Evolutionary conservation across 805 yeast genomes (phyloP).

Genomic region (Ogataea chonburiensis): DNA sequence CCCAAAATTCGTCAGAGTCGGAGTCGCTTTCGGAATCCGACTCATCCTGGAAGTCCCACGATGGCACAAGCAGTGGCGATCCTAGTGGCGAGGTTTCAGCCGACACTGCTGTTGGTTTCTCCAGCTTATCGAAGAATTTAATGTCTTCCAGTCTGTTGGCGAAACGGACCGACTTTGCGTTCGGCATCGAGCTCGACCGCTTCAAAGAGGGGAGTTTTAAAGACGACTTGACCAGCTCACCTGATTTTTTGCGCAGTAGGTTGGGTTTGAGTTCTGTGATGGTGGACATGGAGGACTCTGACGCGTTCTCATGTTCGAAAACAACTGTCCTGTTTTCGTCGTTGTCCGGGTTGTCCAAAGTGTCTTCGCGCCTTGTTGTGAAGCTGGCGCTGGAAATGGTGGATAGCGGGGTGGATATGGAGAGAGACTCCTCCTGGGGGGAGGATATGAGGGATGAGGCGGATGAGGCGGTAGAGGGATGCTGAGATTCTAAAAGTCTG

Average conservation of each 20-base stretch:
- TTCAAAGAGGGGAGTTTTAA: slow-evolving; percentile 44
- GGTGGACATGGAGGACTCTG: slow-evolving; percentile 21
- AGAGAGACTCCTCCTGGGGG: slow-evolving; percentile 24
- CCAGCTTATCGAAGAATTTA: slow-evolving; percentile 60
- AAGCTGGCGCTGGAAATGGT: slow-evolving; percentile 25
- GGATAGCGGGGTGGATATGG: slow-evolving; percentile 31
- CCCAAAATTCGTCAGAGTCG: slow-evolving; percentile 28
- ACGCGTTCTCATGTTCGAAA: slow-evolving; percentile 12
- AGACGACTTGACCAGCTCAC: slow-evolving; percentile 48
- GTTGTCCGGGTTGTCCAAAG: slow-evolving; percentile 19
- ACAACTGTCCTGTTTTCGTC: slow-evolving; percentile 31
- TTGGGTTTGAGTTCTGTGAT: slow-evolving; percentile 21
- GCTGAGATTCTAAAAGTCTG: slow-evolving; percentile 19
- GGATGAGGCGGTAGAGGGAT: slow-evolving; percentile 10
- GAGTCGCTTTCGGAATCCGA: slow-evolving; percentile 25
- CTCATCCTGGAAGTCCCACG: slow-evolving; percentile 33
- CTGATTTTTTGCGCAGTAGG: slow-evolving; percentile 51
- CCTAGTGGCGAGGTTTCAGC: slow-evolving; percentile 49
- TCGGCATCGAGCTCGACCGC: slow-evolving; percentile 50
- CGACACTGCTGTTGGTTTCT: slow-evolving; percentile 64
- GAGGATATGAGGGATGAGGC: slow-evolving; percentile 21
- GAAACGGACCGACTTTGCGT: slow-evolving; percentile 59
- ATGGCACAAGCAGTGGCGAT: slow-evolving; percentile 21
- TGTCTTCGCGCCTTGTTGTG: slow-evolving; percentile 5
- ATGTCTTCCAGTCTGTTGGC: slow-evolving; percentile 60